Conservation (phyloP, 169 alveolate genomes). For the Cryptosporidium baileyi region DNA sequence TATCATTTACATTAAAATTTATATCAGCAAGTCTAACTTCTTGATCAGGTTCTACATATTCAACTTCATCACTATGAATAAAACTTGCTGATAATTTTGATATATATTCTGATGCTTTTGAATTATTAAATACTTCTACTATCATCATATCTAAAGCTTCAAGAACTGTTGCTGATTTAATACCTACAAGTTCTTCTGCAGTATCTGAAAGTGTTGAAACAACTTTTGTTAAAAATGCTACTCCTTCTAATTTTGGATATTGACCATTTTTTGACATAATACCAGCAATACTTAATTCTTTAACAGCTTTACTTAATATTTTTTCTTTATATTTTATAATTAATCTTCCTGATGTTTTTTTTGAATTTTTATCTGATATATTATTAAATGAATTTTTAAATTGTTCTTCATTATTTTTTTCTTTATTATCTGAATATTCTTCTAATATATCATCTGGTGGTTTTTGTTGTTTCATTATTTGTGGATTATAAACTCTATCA, state of each 20-base stretch:
- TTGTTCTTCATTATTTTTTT: neutral
- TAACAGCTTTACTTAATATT: slow-evolving; percentile 50
- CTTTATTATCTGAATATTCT: neutral
- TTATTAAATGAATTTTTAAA: neutral
- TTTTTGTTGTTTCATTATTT: slow-evolving; percentile 55
- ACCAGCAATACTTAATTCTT: slow-evolving; percentile 43
- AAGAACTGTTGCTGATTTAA: slow-evolving; percentile 58
- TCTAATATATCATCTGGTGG: slow-evolving; percentile 19
- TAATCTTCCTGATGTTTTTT: slow-evolving; percentile 13
- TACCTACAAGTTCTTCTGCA: slow-evolving; percentile 62
- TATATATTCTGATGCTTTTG: slow-evolving; percentile 54
- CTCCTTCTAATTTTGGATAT: slow-evolving; percentile 51
- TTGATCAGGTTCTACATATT: slow-evolving; percentile 62
- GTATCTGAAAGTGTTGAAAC: slow-evolving; percentile 50
- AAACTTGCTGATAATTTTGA: slow-evolving; percentile 49
- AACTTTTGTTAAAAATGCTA: slow-evolving; percentile 34
- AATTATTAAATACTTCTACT: slow-evolving; percentile 54
- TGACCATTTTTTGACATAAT: slow-evolving; percentile 69
- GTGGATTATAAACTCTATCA: slow-evolving; percentile 32
- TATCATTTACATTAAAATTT: neutral
- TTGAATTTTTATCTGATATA: neutral
- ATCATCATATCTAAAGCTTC: slow-evolving; percentile 68
- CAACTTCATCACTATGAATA: slow-evolving; percentile 54
- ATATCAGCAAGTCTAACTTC: slow-evolving; percentile 53
- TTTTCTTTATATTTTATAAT: slow-evolving; percentile 54